Evolutionary conservation across 805 yeast species (phyloP).

Genomic region (Teunomyces lycoperdinae): DNA sequence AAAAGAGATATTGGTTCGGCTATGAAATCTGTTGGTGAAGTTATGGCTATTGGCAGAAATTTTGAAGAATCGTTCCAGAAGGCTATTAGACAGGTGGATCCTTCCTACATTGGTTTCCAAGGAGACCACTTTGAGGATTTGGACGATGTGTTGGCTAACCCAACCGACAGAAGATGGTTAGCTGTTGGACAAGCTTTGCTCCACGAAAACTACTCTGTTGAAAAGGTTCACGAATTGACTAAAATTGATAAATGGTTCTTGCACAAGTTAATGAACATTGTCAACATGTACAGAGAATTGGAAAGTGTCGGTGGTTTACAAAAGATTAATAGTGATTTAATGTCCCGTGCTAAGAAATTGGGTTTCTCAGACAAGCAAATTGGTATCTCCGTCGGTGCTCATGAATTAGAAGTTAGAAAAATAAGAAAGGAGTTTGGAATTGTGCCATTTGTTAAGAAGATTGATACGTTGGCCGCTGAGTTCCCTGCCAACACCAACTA

Average conservation of each 20-base stretch:
- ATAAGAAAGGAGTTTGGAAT: slow-evolving; percentile 78
- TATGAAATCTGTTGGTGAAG: slow-evolving; percentile 99
- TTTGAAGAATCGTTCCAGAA: slow-evolving; percentile 98
- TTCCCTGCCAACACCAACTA: slow-evolving; percentile 97
- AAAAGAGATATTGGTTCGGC: slow-evolving; percentile 91
- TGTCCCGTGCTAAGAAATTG: slow-evolving; percentile 80
- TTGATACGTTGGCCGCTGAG: slow-evolving; percentile 97
- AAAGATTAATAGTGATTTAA: slow-evolving; percentile 63
- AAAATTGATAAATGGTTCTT: slow-evolving; percentile 97
- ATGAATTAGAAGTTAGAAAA: slow-evolving; percentile 79
- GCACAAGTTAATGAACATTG: slow-evolving; percentile 89
- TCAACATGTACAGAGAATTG: slow-evolving; percentile 78
- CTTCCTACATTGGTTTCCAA: slow-evolving; percentile 86
- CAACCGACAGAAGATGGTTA: slow-evolving; percentile 95
- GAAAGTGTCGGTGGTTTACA: slow-evolving; percentile 52
- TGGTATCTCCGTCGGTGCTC: slow-evolving; percentile 66
- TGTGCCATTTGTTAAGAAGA: slow-evolving; percentile 91
- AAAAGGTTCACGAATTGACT: slow-evolving; percentile 84
- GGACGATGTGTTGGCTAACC: slow-evolving; percentile 74
- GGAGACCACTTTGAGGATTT: slow-evolving; percentile 76
- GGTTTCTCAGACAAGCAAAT: slow-evolving; percentile 97
- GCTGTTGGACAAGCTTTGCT: slow-evolving; percentile 97
- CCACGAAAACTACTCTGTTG: slow-evolving; percentile 89
- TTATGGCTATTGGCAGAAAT: slow-evolving; percentile 97
- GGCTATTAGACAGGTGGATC: slow-evolving; percentile 95